phyloP scores from a whole-genome alignment of 2,329 filamentous ascomycete genomes.

The Aspergillus sp. region DNA sequence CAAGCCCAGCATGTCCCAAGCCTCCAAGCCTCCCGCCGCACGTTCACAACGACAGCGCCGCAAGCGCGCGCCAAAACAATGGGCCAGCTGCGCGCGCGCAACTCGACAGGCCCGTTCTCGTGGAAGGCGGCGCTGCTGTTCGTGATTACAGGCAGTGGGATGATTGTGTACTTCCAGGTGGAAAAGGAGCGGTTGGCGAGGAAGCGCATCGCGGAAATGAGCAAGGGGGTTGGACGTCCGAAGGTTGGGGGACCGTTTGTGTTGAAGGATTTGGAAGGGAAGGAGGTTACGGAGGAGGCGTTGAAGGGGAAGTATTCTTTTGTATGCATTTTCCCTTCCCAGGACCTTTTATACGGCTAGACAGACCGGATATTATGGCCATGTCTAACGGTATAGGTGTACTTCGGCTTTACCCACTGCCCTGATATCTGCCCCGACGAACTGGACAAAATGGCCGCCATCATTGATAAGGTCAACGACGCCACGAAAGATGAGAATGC shows the following conservation, averaged over 20 bases:
- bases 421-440: constrained; percentile 98
- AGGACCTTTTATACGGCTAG: neutral
- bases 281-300: constrained; percentile 66
- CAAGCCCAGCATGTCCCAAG: neutral
- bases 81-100: constrained; percentile 32
- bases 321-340: constrained; percentile 25
- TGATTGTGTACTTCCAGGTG: constrained; percentile 85
- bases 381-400: constrained; percentile 52
- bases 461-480: constrained; percentile 63
- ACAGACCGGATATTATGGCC: constrained; percentile 2
- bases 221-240: constrained; percentile 84
- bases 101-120: constrained; percentile 62
- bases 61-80: constrained; percentile 27
- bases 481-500: constrained; percentile 31
- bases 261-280: constrained; percentile 72
- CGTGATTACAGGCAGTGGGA: constrained; percentile 63
- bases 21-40: constrained; percentile 2
- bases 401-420: constrained; percentile 97
- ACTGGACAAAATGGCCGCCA: constrained; percentile 97
- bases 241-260: constrained; percentile 87
- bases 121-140: constrained; percentile 86
- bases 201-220: constrained; percentile 79
- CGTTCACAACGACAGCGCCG: constrained; percentile 23
- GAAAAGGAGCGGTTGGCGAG: constrained; percentile 89
- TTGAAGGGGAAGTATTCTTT: constrained; percentile 73